phyloP scores from a whole-genome alignment of 129 eudicot species.

The Arctium minus region DNA sequence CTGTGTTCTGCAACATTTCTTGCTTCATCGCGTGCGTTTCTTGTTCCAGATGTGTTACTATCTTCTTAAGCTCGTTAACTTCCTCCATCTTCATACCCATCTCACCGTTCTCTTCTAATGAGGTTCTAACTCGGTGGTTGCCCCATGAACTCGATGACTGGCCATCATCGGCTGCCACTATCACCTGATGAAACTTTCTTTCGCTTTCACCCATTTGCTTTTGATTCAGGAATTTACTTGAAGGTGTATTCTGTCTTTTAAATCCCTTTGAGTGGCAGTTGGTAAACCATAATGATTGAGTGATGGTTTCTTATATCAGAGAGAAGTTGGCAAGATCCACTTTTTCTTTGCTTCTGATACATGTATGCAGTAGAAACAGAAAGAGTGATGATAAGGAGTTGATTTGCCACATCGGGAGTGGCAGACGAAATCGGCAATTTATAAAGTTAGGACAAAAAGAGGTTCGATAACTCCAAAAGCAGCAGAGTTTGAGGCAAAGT shows the following conservation, averaged over 20 bases:
- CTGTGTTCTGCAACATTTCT: constrained; percentile 31
- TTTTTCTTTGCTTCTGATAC: neutral
- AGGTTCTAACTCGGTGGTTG: neutral
- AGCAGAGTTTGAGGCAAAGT: too few relatives aligned
- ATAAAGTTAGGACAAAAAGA: neutral
- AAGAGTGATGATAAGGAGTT: neutral
- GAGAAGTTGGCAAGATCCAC: neutral
- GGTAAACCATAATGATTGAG: neutral
- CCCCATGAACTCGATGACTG: neutral
- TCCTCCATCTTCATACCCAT: neutral
- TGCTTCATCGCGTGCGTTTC: constrained; percentile 35
- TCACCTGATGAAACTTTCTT: neutral
- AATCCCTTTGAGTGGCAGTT: neutral
- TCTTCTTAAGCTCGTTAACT: constrained; percentile 36
- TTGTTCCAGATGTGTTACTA: constrained; percentile 53
- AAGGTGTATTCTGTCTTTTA: neutral
- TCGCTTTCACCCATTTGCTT: neutral
- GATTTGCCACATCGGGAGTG: neutral
- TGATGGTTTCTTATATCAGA: neutral
- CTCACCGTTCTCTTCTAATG: neutral
- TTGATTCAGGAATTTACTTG: neutral
- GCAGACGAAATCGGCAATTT: neutral
- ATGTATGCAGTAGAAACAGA: neutral
- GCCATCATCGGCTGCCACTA: neutral
- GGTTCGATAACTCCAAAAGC: neutral